Evolutionary conservation across 1,139 yeast genomes (phyloP), one percentile per base, ranked within the genome.

Genomic region (Zygosaccharomyces pseudobailii): DNA sequence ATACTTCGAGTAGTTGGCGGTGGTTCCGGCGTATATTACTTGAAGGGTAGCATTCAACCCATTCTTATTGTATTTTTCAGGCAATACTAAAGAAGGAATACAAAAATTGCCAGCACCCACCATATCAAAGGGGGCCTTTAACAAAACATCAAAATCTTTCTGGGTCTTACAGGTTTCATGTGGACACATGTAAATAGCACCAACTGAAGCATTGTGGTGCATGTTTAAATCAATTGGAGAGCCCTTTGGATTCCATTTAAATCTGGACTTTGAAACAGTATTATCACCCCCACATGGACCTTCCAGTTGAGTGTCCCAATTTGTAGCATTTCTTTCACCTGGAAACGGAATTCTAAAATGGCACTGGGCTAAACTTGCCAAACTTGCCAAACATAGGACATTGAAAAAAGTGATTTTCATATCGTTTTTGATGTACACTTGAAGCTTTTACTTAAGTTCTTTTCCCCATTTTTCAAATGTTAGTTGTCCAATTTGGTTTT

Each of bases 281-380:
- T 62, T 56, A 30, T 28, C 51, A 13, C 66, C 66, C 36, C 65
- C 67, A 52, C 67, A 62, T 28, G 65, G 66, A 4, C 55, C 56
- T 13, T 46, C 46, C 2, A 52, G 42, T 47, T 62, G 66, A 2
- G 66, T 61, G 25, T 42, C 56, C 54, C 52, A 61, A 40, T 62
- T 62, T 17, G 62, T 52, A 2, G 64, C 55, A 50, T 61, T 55
- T 54, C 65, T 56, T 46, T 62, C 66, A 23, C 66, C 66, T 10
- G 66, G 66, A 43, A 40, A 60, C 19, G 65, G 65, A 24, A 62
- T 51, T 43, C 65, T 50, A 48, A 62, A 62, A 46, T 62, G 66
- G 7, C 62, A 64, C 4, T 23, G 23, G 13, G 58, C 62, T 25
- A 35, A 20, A 41, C 40, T 22, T 9, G n/a, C n/a, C n/a, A n/a